These are phyloP conservation scores for Cenchrus purpureus DNA, from an alignment of 176 grass and related monocot genomes.

Conservation along the genomic window DNA sequence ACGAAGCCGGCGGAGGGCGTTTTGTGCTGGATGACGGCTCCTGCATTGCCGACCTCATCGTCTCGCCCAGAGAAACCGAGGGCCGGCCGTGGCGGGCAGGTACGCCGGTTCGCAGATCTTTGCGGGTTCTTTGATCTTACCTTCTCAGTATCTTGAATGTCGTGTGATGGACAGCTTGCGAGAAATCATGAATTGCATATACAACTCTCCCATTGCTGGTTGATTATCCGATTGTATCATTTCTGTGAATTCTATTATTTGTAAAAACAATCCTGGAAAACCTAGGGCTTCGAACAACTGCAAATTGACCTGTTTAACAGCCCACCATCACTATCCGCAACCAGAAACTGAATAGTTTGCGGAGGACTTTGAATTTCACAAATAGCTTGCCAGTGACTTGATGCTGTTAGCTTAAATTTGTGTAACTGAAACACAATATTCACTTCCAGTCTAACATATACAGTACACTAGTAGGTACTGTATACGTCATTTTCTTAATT, in stretches of 20 bases:
- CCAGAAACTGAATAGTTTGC: not conserved
- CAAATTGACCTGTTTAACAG: not conserved
- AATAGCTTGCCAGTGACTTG: not conserved
- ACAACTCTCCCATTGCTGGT: not conserved
- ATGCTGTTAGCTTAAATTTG: not conserved
- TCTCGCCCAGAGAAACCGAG: conserved; percentile 37
- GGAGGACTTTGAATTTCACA: not conserved
- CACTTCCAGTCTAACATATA: not conserved
- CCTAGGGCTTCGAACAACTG: not conserved
- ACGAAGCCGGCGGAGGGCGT: conserved; percentile 25
- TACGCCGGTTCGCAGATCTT: conserved; percentile 1
- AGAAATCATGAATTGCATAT: not conserved
- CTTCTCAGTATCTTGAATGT: not conserved
- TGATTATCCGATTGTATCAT: not conserved
- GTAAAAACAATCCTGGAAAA: not conserved
- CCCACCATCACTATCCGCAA: not conserved
- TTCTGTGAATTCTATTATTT: not conserved
- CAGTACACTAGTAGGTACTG: not conserved
- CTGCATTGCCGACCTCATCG: conserved; percentile 53
- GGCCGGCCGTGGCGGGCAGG: conserved; percentile 45
- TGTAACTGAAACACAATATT: not conserved
- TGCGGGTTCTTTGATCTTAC: not conserved
- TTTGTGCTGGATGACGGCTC: conserved; percentile 81
- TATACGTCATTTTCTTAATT: not conserved
- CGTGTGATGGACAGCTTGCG: not conserved